A percentile compares a stretch with the other conserved stretches of the same genome.
Conservation (phyloP, 257 asterid genomes). For the Solanum chmielewskii region DNA sequence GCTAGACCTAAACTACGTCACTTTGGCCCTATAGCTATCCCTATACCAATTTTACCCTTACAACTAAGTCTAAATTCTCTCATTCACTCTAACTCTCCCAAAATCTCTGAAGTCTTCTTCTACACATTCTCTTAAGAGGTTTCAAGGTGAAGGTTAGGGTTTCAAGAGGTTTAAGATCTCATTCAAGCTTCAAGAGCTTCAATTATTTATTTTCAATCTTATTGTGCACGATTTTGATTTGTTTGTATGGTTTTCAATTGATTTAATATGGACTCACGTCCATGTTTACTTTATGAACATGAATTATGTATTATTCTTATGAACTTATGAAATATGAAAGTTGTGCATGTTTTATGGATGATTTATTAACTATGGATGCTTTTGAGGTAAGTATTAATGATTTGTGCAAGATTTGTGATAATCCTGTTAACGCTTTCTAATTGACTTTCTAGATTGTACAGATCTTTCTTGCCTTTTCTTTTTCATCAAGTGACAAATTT, state of each 20-base stretch:
- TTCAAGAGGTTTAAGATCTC: background rate
- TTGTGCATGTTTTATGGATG: background rate
- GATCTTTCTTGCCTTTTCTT: no score
- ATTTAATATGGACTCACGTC: background rate
- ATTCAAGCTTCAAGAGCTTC: background rate
- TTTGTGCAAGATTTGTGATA: background rate
- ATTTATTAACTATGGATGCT: background rate
- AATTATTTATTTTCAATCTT: background rate
- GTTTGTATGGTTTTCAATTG: background rate
- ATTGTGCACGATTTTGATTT: background rate
- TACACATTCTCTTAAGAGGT: background rate
- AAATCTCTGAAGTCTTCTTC: background rate
- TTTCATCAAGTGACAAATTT: no score
- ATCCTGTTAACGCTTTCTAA: no score
- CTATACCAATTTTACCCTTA: background rate
- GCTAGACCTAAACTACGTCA: background rate
- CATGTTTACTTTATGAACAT: background rate
- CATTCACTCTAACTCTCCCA: background rate
- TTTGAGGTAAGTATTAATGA: background rate
- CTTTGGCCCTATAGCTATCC: background rate
- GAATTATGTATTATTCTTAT: background rate
- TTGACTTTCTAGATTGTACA: no score
- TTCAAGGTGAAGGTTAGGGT: background rate
- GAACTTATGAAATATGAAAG: background rate
- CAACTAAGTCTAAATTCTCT: background rate